Base-by-base conservation (phyloP, 805 yeast species). In the Kazachstania bromeliacearum region DNA sequence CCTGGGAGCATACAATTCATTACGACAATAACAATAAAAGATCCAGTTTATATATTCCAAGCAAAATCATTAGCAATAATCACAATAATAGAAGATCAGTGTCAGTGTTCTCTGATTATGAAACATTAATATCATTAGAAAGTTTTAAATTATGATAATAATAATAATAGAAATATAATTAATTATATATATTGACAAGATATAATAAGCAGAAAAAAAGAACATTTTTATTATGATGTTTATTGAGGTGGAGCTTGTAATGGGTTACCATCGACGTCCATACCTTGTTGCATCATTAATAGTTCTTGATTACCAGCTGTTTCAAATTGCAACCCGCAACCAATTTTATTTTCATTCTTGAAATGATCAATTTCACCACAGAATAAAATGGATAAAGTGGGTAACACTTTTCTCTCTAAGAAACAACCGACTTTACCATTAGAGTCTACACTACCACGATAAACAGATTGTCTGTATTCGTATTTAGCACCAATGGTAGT, bases 401-500 rank as follows among this genome's bases (percentile, higher is more conserved):
- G 97, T 54, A 88, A 71, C 37, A 92, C 77, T 62, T 95, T 79
- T 70, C 87, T 85, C 69, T 92, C 98, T 60, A 92, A 70, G 70
- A 87, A 77, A 52, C 87, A 84, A 38, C 84, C 73, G 36, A 89
- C 94, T 67, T 84, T 85, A 65, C 98, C 98, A 42, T 73, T 69
- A 35, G 94, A 77, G 66, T 87, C 96, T 43, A 92, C 57, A 64
- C 88, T 94, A 57, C 96, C 96, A 66, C 98, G 79, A 76, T 87
- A 87, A 37, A 85, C 79, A 40, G 94, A 80, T 66, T 85, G 94
- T 69, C 96, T 85, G 74, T 85, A 92, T 69, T 92, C 97, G 66
- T 89, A 89, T 68, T 89, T 92, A 53, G 95, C 95, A 66, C 96
- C 98, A 39, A 89, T 60, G 42, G 96, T 83, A 51, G 98, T 88